Base-by-base conservation (phyloP, 225 moss, liverwort and hornwort genomes). In the Climacium dendroides region DNA sequence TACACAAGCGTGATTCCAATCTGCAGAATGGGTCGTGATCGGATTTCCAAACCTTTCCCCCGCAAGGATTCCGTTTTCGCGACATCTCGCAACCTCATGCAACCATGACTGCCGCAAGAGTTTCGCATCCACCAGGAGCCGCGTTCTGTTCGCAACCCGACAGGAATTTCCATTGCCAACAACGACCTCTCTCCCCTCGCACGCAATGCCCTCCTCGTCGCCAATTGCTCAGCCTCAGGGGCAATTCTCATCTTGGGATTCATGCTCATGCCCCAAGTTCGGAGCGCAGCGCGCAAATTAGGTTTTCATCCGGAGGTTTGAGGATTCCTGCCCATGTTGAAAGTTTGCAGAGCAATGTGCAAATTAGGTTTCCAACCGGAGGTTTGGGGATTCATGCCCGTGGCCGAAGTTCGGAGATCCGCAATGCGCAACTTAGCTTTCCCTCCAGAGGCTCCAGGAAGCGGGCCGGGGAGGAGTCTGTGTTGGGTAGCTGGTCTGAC, bases 401-500 rank as follows among this genome's bases (percentile, higher is more conserved):
- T 75, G 52, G n/a, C 6, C 17, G 7, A 29, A 30, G 29, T 55
- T 83, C 69, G 29, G 26, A 41, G 60, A 37, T 70, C 37, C 37
- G 39, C 63, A 41, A 47, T 29, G 55, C 37, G 83, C 79, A 61
- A 57, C 20, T 77, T 78, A 85, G 88, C 71, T 53, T 82, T 63
- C 43, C 66, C n/a, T 32, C 26, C 15, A 47, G 45, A 35, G 35
- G 9, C 48, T 39, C 59, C 26, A 47, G 48, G 48, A 32, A 32
- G 61, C 65, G 62, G 50, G 58, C 22, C 4, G 63, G 58, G 41
- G 41, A 30, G 55, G 82, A 73, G 6, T 78, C 74, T 26, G 74
- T 77, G 83, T 53, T 78, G 39, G 93, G 91, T 67, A 82, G 82
- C 47, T 96, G 96, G 96, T 87, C 69, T 71, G 91, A 95, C 60